These are phyloP conservation scores for Boletus patriciae DNA, from an alignment of 768 basidiomycete species.

Conservation along the genomic window DNA sequence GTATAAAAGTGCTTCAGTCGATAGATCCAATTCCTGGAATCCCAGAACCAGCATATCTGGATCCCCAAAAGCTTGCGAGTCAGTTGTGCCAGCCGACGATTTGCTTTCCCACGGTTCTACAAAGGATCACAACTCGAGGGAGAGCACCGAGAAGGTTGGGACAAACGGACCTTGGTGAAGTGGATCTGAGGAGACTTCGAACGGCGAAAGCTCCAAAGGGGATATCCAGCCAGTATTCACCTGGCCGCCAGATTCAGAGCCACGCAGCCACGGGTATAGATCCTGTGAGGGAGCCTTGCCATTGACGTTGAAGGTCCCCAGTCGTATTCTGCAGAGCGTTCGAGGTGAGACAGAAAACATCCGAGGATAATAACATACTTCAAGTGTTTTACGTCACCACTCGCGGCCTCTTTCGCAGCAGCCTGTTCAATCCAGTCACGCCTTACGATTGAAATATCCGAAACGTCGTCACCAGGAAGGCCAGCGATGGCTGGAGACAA, in stretches of 20 bases:
- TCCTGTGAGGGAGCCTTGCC: slow-evolving; percentile 74
- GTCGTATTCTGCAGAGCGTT: slow-evolving; percentile 48
- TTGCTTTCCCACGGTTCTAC: slow-evolving; percentile 11
- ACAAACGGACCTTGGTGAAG: slow-evolving; percentile 23
- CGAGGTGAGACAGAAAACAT: not conserved
- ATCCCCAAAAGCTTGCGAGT: slow-evolving; percentile 34
- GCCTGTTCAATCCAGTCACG: slow-evolving; percentile 61
- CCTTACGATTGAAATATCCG: slow-evolving; percentile 57
- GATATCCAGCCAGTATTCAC: slow-evolving; percentile 30
- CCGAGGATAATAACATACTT: slow-evolving; percentile 16
- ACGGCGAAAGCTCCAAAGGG: slow-evolving; percentile 39
- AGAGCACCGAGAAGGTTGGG: not conserved
- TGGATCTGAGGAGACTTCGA: slow-evolving; percentile 26
- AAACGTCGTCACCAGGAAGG: slow-evolving; percentile 55
- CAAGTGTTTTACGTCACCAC: slow-evolving; percentile 22
- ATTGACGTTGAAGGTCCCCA: slow-evolving; percentile 86
- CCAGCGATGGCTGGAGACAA: slow-evolving; percentile 67
- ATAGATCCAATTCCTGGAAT: slow-evolving; percentile 80
- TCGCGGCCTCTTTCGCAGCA: slow-evolving; percentile 37
- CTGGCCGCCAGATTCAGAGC: slow-evolving; percentile 6
- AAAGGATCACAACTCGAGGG: not conserved
- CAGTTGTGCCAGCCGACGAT: slow-evolving; percentile 3
- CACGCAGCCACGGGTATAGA: slow-evolving; percentile 62
- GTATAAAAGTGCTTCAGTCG: slow-evolving; percentile 76
- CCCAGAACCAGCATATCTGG: slow-evolving; percentile 74